Evolutionary conservation across 2,329 filamentous ascomycete species (phyloP), one percentile per base, ranked within the genome.

Genomic region (Chaetoscypha palmicola): DNA sequence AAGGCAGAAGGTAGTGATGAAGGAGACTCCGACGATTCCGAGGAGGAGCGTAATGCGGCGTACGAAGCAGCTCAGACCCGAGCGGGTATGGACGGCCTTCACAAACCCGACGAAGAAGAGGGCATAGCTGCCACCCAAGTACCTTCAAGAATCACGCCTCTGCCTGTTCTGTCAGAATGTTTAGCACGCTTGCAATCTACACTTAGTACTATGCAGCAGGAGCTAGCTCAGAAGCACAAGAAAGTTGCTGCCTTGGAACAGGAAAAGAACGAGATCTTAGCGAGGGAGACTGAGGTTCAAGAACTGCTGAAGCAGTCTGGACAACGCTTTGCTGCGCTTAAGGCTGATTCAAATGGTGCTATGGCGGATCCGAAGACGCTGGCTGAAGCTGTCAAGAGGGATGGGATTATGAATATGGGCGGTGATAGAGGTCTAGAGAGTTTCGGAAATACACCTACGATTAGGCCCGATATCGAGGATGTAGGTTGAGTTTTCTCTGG

Each of bases 51-150:
- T 12, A 80, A 81, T 45, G 86, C 83, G 2, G 90, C 87, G 0
- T 97, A 94, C 65, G 90, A 95, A 64, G 78, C 81, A 9, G 83
- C 86, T 3, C 91, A 97, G 67, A 90, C 86, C 7, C 77, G 84
- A 16, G 85, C 86, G 3, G 91, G 88, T n/a, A 83, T 92, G 68
- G 90, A 91, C 56, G 84, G 81, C 0, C 58, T 84, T 17, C 66
- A 70, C 57, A 72, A 71, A 56, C 68, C 61, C 11, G 62, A 67
- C 35, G 63, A 63, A 34, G 55, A 68, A 28, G 66, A 66, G 42
- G 64, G 65, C 20, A 49, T 53, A 49, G 39, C 46, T 39, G 31
- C 50, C 50, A 24, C 45, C 4, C 57, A 60, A 32, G 45, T 59
- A 12, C 60, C 60, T 1, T 63, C 86, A 2, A 82, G 78, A 49